Conservation (phyloP, 306 rosid genomes). For the Rosa persica region DNA sequence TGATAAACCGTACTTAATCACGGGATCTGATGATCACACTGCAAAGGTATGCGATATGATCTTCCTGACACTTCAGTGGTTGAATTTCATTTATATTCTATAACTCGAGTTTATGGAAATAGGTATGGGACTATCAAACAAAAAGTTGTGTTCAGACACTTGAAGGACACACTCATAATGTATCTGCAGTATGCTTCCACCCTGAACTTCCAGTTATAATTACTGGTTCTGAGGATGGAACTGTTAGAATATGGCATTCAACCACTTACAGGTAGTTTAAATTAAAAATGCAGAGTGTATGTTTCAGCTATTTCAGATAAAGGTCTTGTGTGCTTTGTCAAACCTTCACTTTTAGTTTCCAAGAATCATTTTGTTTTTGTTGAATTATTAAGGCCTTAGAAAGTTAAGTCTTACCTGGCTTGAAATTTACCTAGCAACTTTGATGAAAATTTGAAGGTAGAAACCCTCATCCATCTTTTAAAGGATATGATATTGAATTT, state of each 20-base stretch:
- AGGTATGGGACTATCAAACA: slow-evolving; percentile 99
- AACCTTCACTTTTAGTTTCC: background rate
- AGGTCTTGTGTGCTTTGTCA: background rate
- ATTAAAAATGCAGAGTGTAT: slow-evolving; percentile 13
- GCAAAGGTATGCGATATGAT: slow-evolving; percentile 61
- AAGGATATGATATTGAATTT: background rate
- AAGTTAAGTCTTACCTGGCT: background rate
- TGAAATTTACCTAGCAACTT: background rate
- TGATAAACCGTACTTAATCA: slow-evolving; percentile 90
- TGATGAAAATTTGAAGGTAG: background rate
- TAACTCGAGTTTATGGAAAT: slow-evolving; percentile 32
- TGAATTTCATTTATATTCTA: background rate
- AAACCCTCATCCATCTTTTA: background rate
- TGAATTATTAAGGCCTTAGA: background rate
- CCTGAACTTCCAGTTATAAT: slow-evolving; percentile 95
- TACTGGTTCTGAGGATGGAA: slow-evolving; percentile 99
- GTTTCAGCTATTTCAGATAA: background rate
- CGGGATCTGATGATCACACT: slow-evolving; percentile 98
- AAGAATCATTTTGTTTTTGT: background rate
- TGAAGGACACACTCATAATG: slow-evolving; percentile 99
- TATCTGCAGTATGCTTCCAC: slow-evolving; percentile 97
- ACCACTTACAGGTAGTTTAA: slow-evolving; percentile 77
- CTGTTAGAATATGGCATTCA: slow-evolving; percentile 96
- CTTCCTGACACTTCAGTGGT: background rate
- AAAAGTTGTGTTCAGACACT: slow-evolving; percentile 98